Evolutionary conservation across 768 basidiomycete species (phyloP), one percentile per base, ranked within the genome.

Genomic region (Lactarius hatsudake): DNA sequence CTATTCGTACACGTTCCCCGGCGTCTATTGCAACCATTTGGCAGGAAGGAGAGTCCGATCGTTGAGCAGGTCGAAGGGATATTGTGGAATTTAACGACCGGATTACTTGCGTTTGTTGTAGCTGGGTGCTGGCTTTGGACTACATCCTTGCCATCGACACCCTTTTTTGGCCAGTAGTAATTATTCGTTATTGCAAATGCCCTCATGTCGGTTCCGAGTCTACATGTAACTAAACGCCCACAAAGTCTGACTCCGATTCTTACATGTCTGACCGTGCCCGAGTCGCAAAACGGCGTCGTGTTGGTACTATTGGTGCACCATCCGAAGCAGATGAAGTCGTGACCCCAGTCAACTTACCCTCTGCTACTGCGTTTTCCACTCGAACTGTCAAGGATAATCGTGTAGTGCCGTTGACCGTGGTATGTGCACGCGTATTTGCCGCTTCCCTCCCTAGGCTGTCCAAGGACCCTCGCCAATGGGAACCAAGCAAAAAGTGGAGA

Each of bases 381-480:
- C 63, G 61, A 15, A 71, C 83, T 36, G 74, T 79, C 5, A 66
- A 58, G 18, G 63, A n/a, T 8, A 15, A 54, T 15, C 56, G 74
- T 32, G 72, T 85, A 15, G 82, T 84, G 1, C 69, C 83, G 0
- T 74, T 89, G n/a, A 75, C 80, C 9, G 77, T 79, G 0, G 71
- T 87, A 23, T 87, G 85, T 69, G 80, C 81, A 5, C 81, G 83
- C 32, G 74, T 79, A 7, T 87, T 89, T 65, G 86, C 82, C 34
- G 71, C 77, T 1, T 78, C 82, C 63, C 75, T 86, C 43, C 72
- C 73, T 42, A 65, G 65, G 4, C 75, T 88, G n/a, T 78, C 79
- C 43, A 75, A 73, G 36, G 76, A 81, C 30, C 73, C 77, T 60
- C 57, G 61, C 10, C 62, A 72, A 36, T 86, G 86, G 84, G 72